phyloP scores from a whole-genome alignment of 495 filamentous ascomycete genomes.

The Daldinia caldariorum region DNA sequence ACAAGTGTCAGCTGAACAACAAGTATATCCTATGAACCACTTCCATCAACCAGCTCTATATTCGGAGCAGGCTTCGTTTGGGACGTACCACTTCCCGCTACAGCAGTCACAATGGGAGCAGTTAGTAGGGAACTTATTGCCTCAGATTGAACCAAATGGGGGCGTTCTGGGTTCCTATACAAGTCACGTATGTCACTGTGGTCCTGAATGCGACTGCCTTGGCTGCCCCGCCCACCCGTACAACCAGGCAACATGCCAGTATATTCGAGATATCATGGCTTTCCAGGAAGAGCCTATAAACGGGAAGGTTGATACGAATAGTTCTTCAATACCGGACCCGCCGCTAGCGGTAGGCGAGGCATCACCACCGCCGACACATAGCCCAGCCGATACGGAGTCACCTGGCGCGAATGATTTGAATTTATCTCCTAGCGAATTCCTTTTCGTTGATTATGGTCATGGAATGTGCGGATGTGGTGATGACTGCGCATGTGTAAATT shows the following conservation, averaged over 20 bases:
- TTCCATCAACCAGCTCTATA: conserved; percentile 41
- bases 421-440: conserved; percentile 56
- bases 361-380: conserved; percentile 45
- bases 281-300: conserved; percentile 28
- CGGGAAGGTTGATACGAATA: conserved; percentile 21
- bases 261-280: conserved; percentile 58
- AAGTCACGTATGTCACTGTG: conserved; percentile 68
- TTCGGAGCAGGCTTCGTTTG: conserved; percentile 51
- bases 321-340: conserved; percentile 18
- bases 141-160: conserved; percentile 24
- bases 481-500: conserved; percentile 63
- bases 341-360: conserved; percentile 28
- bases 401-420: conserved; percentile 55
- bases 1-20: conserved; percentile 16
- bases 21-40: conserved; percentile 27
- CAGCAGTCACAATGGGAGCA: conserved; percentile 55
- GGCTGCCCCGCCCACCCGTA: conserved; percentile 77
- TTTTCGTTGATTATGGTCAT: conserved; percentile 58
- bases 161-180: conserved; percentile 30
- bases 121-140: conserved; percentile 36
- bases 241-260: conserved; percentile 74
- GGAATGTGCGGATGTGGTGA: conserved; percentile 62
- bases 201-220: conserved; percentile 73
- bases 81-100: conserved; percentile 53
- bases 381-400: conserved; percentile 56